Conservation (phyloP, 1,284 basidiomycete species). For the Leccinum pallidistipes region DNA sequence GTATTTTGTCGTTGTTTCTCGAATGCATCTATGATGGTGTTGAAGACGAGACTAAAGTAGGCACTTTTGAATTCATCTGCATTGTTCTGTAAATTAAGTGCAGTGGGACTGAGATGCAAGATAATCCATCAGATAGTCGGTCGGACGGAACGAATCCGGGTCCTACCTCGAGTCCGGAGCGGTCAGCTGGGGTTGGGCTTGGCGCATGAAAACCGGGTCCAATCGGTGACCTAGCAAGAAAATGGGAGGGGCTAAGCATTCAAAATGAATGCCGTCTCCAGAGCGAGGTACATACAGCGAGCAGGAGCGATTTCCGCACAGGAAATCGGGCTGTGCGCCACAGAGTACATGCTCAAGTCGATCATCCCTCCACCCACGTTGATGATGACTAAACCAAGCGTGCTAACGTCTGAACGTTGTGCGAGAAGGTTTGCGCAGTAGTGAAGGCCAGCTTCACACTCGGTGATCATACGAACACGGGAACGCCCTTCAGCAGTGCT, state of each 20-base stretch:
- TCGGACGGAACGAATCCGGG: not conserved
- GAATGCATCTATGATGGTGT: not conserved
- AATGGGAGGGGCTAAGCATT: not conserved
- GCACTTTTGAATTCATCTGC: no score
- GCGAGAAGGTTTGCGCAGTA: conserved; percentile 40
- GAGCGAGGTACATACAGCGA: not conserved
- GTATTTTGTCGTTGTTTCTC: not conserved
- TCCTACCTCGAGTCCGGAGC: not conserved
- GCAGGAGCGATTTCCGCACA: not conserved
- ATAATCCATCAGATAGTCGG: not conserved
- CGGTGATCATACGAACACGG: conserved; percentile 44
- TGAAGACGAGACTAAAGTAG: not conserved
- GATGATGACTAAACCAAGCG: not conserved
- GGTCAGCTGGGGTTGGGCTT: not conserved
- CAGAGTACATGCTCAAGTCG: not conserved
- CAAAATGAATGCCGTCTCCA: not conserved
- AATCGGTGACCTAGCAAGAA: not conserved
- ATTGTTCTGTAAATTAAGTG: no score
- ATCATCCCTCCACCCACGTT: not conserved
- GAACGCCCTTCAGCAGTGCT: conserved; percentile 10
- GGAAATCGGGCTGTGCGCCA: not conserved
- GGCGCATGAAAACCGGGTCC: not conserved
- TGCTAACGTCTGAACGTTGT: not conserved
- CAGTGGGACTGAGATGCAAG: not conserved
- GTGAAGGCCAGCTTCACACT: conserved; percentile 50